These are phyloP conservation scores for Dillenia turbinata DNA, from an alignment of 164 flowering plant species.

Conservation along the genomic window DNA sequence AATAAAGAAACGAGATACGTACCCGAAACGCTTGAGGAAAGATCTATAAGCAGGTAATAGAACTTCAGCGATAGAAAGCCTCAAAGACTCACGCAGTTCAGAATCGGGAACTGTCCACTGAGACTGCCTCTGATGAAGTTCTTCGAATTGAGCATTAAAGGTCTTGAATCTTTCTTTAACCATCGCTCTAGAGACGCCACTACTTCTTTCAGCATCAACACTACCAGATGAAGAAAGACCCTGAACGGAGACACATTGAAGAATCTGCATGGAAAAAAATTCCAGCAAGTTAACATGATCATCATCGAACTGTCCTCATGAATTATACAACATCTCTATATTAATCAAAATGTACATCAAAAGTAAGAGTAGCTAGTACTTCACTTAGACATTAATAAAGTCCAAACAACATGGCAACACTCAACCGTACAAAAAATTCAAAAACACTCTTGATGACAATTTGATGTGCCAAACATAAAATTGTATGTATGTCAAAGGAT, in stretches of 20 bases:
- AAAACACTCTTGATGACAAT: no score
- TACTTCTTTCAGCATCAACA: conserved; percentile 37
- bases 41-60: conserved; percentile 93
- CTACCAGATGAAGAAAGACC: conserved; percentile 67
- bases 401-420: no score
- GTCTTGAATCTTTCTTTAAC: conserved; percentile 85
- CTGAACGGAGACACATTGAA: conserved; percentile 70
- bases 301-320: no score
- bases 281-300: conserved; percentile 1
- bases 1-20: conserved; percentile 7
- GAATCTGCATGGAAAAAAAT: conserved; percentile 47
- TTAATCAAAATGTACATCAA: no score
- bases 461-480: no score
- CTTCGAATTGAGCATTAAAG: conserved; percentile 84
- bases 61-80: conserved; percentile 96
- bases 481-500: no score
- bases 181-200: conserved; percentile 74
- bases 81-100: conserved; percentile 85
- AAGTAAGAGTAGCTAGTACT: no score
- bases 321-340: no score
- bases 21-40: conserved; percentile 86
- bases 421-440: no score
- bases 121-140: conserved; percentile 91
- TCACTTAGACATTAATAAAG: no score
- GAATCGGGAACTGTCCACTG: conserved; percentile 98